Evolutionary conservation across 148 eudicot species (phyloP).

Genomic region (Diospyros lotus): DNA sequence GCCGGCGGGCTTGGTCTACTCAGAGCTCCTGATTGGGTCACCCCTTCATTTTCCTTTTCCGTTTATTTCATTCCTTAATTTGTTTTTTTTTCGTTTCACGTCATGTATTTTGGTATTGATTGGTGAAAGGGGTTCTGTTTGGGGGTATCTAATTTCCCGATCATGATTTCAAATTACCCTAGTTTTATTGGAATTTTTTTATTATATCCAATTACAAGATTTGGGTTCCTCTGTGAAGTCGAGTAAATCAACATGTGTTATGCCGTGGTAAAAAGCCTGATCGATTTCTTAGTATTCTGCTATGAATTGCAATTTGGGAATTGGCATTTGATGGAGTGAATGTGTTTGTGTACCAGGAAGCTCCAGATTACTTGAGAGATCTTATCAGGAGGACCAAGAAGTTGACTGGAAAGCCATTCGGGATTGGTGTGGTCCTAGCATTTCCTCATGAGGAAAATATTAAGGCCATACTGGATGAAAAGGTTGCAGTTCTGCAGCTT

Average conservation of each 20-base stretch:
- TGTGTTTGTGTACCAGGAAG: slow-evolving; percentile 44
- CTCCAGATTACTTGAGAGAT: slow-evolving; percentile 69
- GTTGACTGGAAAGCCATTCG: slow-evolving; percentile 83
- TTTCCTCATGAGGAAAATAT: slow-evolving; percentile 88
- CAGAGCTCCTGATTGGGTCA: slow-evolving; percentile 90
- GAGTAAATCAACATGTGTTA: too few species aligned
- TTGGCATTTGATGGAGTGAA: background rate
- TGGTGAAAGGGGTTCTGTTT: too few species aligned
- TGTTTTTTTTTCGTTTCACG: too few species aligned
- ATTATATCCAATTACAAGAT: too few species aligned
- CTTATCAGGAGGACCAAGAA: slow-evolving; percentile 78
- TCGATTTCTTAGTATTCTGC: too few species aligned
- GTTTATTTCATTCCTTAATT: background rate
- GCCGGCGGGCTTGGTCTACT: slow-evolving; percentile 82
- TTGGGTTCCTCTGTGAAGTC: too few species aligned
- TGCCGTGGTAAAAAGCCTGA: too few species aligned
- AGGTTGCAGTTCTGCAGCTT: slow-evolving; percentile 74
- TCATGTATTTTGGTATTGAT: too few species aligned
- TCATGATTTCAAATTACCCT: too few species aligned
- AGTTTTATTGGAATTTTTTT: too few species aligned
- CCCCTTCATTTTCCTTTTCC: background rate
- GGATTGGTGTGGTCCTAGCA: slow-evolving; percentile 77
- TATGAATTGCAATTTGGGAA: background rate
- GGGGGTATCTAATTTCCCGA: too few species aligned
- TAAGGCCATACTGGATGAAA: slow-evolving; percentile 77